Conservation (phyloP, 305 asterid genomes). For the Withania somnifera region DNA sequence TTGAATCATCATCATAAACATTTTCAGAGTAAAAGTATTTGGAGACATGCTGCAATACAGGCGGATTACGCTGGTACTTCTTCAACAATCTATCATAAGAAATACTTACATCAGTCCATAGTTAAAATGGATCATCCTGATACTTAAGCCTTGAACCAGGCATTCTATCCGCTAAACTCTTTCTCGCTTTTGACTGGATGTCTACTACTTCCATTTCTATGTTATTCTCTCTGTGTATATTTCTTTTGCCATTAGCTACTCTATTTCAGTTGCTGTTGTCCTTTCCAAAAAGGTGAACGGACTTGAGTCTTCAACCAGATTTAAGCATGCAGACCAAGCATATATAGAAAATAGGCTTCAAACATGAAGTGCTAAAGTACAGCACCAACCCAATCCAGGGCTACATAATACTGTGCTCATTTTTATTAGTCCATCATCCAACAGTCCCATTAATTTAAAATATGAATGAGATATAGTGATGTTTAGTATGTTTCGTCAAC, state of each 20-base stretch:
- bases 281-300: not conserved
- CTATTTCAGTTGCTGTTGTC: not conserved
- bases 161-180: not conserved
- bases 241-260: not conserved
- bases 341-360: not conserved
- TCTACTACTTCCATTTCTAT: not conserved
- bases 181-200: not conserved
- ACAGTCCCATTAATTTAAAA: not conserved
- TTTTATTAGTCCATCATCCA: not conserved
- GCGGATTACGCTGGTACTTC: not conserved
- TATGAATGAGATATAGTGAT: not conserved
- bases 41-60: not conserved
- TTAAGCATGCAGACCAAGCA: not conserved
- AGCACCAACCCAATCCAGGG: not conserved
- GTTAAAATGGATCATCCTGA: not conserved
- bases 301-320: not conserved
- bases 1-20: slow-evolving; percentile 10
- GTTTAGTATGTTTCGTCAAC: not conserved
- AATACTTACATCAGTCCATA: slow-evolving; percentile 1
- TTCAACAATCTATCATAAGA: slow-evolving; percentile 3
- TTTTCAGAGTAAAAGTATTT: slow-evolving; percentile 6
- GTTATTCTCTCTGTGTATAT: not conserved
- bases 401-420: not conserved
- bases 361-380: not conserved
- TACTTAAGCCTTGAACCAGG: not conserved